Base-by-base conservation (phyloP, 2,329 filamentous ascomycete species). In the Colletotrichum theobromicola region DNA sequence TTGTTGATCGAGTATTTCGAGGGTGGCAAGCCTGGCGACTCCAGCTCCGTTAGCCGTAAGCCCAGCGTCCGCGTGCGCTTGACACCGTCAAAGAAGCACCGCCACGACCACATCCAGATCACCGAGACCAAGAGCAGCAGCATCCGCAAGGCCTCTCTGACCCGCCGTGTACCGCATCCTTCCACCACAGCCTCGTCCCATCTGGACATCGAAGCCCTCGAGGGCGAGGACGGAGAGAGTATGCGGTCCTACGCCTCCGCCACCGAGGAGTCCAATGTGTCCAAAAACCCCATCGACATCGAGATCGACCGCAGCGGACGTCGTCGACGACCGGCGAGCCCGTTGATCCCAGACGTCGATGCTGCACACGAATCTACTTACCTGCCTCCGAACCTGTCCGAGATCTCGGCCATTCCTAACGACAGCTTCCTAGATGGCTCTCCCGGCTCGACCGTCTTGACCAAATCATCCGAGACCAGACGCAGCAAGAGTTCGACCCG, bases 1-100 rank as follows among this genome's bases (percentile, higher is more conserved):
- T 89, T 98, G 78, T 88, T 98, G 79, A 98, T 98, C 80, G 96
- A 98, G 85, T 98, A 98, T 84, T 98, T 97, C 81, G 96, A 98
- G 85, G 94, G 92, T 78, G 92, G 93, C 76, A 96, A 94, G 83
- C 74, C 79, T 57, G 81, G 81, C 70, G 87, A 88, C 77, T 82
- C 85, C n/a, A 83, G 85, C 55, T 86, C 90, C 71, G 88, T 88
- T 79, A 90, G 92, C 79, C 93, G 94, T 79, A 93, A 94, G 79
- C 95, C 96, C 15, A 98, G 95, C 82, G 95, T 98, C 68, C 91
- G 90, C 81, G 88, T 94, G 84, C 90, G 92, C 85, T 90, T 98
- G 76, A 97, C 95, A 16, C 96, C 96, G 16, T 95, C 94, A 79
- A 93, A 91, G 82, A 91, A 89, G 82, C 85, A 88, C 76, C 90